Evolutionary conservation across 768 basidiomycete species (phyloP).

Genomic region (Russula vinacea): DNA sequence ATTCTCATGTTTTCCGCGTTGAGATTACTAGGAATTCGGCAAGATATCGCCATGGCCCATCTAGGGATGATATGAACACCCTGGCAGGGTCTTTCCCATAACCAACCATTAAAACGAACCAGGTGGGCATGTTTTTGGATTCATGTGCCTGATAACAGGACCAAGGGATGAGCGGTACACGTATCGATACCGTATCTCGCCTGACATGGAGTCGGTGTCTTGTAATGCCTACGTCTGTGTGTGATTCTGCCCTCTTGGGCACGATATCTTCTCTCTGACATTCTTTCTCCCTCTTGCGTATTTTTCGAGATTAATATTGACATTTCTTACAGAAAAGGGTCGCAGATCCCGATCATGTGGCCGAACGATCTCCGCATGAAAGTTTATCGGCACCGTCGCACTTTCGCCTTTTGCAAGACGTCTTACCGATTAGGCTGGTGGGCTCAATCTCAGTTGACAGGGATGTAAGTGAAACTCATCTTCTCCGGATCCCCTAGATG

Average conservation of each 20-base stretch:
- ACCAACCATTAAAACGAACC: neutral
- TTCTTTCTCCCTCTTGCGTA: neutral
- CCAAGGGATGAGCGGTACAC: conserved; percentile 16
- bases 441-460: no score
- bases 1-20: conserved; percentile 1
- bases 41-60: neutral
- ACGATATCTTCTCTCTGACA: conserved; percentile 26
- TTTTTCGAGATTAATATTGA: neutral
- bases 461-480: no score
- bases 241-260: conserved; percentile 18
- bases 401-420: conserved; percentile 1
- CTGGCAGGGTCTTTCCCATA: conserved; percentile 1
- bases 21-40: neutral
- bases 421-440: neutral
- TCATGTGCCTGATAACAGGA: conserved; percentile 7
- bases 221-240: conserved; percentile 17
- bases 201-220: conserved; percentile 26
- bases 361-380: no score
- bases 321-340: conserved; percentile 5
- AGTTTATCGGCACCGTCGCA: neutral
- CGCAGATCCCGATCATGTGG: conserved; percentile 5
- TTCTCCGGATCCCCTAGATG: no score
- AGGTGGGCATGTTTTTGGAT: conserved; percentile 13
- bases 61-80: neutral
- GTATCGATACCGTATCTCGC: conserved; percentile 9